Percentiles rank a stretch among this genome's conserved stretches.
These are phyloP conservation scores for Suillus alpinus DNA, from an alignment of 768 basidiomycete genomes.

Conservation along the genomic window DNA sequence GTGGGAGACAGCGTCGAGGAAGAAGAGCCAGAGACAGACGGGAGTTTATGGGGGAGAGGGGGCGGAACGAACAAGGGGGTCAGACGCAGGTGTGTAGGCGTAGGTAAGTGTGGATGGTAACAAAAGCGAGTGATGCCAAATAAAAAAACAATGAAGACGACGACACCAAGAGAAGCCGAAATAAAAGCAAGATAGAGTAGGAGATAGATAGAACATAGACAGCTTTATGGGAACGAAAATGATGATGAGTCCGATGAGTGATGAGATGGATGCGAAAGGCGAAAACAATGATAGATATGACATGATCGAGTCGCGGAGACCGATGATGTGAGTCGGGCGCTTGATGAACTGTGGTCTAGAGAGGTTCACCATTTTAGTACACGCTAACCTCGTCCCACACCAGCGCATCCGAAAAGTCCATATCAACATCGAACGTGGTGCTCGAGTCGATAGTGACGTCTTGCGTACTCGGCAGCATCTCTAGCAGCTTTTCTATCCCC, in stretches of 20 bases:
- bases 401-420: slow-evolving; percentile 27
- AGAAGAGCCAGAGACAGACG: background rate
- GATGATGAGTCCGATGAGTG: slow-evolving; percentile 17
- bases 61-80: slow-evolving; percentile 12
- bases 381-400: slow-evolving; percentile 28
- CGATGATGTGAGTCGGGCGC: slow-evolving; percentile 4
- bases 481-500: slow-evolving; percentile 62
- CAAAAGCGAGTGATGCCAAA: slow-evolving; percentile 11
- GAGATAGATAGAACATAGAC: slow-evolving; percentile 22
- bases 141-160: slow-evolving; percentile 9
- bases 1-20: slow-evolving; percentile 30
- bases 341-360: background rate
- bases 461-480: slow-evolving; percentile 43
- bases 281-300: slow-evolving; percentile 9
- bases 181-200: slow-evolving; percentile 26
- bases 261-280: slow-evolving; percentile 13
- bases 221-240: slow-evolving; percentile 13
- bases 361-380: slow-evolving; percentile 14
- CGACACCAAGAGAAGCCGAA: slow-evolving; percentile 12
- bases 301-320: slow-evolving; percentile 7
- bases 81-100: background rate
- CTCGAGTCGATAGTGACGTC: slow-evolving; percentile 25
- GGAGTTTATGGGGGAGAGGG: slow-evolving; percentile 19
- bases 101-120: background rate
- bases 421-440: slow-evolving; percentile 20